Percentiles rank a stretch among this genome's conserved stretches.
Conservation (phyloP, 352 stramenopile species). For the Globisporangium takayamanum region DNA sequence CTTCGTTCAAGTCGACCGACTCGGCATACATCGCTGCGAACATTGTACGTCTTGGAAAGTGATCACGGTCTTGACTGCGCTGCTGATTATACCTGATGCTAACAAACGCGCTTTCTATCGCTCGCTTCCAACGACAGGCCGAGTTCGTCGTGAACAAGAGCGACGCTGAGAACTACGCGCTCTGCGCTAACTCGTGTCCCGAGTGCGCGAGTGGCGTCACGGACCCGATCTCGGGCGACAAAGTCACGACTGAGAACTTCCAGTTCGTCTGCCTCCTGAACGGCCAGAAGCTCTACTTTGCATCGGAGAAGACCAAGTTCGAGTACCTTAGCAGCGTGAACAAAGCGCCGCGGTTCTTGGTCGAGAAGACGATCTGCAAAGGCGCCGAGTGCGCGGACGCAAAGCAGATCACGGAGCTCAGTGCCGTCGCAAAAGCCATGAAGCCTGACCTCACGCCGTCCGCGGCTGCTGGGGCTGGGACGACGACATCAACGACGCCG, state of each 20-base stretch:
- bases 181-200: constrained; percentile 32
- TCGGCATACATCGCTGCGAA: constrained; percentile 68
- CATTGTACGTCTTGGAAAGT: constrained; percentile 32
- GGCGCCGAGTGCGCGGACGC: constrained; percentile 49
- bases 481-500: constrained; percentile 13
- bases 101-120: background rate
- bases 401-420: constrained; percentile 48
- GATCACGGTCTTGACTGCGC: background rate
- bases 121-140: constrained; percentile 18
- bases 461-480: constrained; percentile 11
- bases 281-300: constrained; percentile 85
- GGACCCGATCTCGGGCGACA: constrained; percentile 56
- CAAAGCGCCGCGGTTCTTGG: constrained; percentile 35
- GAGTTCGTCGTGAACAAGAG: constrained; percentile 46
- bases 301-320: constrained; percentile 56
- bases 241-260: constrained; percentile 50
- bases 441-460: constrained; percentile 21
- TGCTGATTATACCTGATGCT: background rate
- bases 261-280: constrained; percentile 66
- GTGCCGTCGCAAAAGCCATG: constrained; percentile 36
- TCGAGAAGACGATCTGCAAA: constrained; percentile 51
- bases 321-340: constrained; percentile 59
- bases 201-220: constrained; percentile 42
- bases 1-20: constrained; percentile 58
- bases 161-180: constrained; percentile 24